Base-by-base conservation (phyloP, 169 alveolate species). In the Plasmodium adleri region DNA sequence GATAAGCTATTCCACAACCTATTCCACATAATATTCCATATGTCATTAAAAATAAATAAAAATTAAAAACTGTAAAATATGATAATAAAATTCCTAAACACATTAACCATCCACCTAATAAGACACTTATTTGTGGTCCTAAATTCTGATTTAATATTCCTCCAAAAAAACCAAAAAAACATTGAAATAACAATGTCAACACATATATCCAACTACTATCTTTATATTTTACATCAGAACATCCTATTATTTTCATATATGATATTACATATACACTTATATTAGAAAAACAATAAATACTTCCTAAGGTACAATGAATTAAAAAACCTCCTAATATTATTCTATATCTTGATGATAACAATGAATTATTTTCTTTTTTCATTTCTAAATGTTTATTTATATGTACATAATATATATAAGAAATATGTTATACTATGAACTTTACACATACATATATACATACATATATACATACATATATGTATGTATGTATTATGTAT, bases 171-270 rank as follows among this genome's bases (percentile, higher is more conserved):
- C 90, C 90, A 68, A 80, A 80, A 22, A 80, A 80, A 68, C 90
- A 80, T 26, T 80, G 90, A 49, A 80, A 80, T 17, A 80, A 67
- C 43, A 80, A 24, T 10, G 90, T 80, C 5, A 80, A 62, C 17
- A 80, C 90, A 43, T 80, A 80, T 32, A 80, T 60, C 90, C 90
- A 80, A 45, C 90, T 80, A 68, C 90, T 80, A 80, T 80, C 90
- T 52, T 80, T 80, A 59, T 80, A 80, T 32, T 66, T 80, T 20
- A 80, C 90, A 80, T 66, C 70, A 62, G 90, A 80, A 45, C 90
- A 80, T 22, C 95, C 95, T 58, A 92, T 49, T 28, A 90, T 88
- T 13, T 91, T 66, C 94, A 94, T 92, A 76, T 94, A 94, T 13
- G 94, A 85, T 32, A 89, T 92, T 47, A 94, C 71, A 80, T 94